Conservation (phyloP, 768 basidiomycete species). For the Boletales sp. region DNA sequence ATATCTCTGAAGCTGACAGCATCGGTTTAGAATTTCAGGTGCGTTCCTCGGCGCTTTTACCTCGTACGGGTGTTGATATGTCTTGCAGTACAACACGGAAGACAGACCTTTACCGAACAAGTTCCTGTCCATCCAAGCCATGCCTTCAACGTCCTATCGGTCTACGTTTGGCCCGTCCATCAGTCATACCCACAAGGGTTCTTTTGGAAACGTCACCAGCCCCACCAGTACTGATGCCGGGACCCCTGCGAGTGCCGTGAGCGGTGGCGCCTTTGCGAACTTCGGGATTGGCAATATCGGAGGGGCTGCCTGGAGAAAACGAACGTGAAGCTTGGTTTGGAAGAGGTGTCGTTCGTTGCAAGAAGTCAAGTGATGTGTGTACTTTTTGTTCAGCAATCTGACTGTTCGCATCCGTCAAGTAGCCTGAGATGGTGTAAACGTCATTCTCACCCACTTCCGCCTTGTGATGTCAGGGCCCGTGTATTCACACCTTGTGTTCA, state of each 20-base stretch:
- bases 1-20: slow-evolving; percentile 77
- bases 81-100: slow-evolving; percentile 75
- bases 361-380: slow-evolving; percentile 12
- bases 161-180: slow-evolving; percentile 52
- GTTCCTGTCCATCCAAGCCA: slow-evolving; percentile 74
- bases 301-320: slow-evolving; percentile 23
- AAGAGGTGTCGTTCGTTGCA: not conserved
- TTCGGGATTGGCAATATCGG: slow-evolving; percentile 47
- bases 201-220: slow-evolving; percentile 15
- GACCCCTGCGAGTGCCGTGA: slow-evolving; percentile 22
- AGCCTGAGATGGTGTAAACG: no score
- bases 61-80: not conserved
- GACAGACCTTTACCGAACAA: slow-evolving; percentile 79
- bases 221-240: slow-evolving; percentile 20
- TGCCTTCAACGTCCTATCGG: slow-evolving; percentile 65
- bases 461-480: no score
- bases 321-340: slow-evolving; percentile 16
- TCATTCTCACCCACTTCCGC: not conserved
- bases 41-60: slow-evolving; percentile 15
- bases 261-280: slow-evolving; percentile 44
- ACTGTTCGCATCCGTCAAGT: slow-evolving; percentile 3
- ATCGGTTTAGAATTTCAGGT: slow-evolving; percentile 93
- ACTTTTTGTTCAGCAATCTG: slow-evolving; percentile 8
- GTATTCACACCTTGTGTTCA: no score
- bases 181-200: slow-evolving; percentile 19